These are phyloP conservation scores for Coniochaeta prunicola DNA, from an alignment of 2,329 filamentous ascomycete genomes.

Conservation along the genomic window DNA sequence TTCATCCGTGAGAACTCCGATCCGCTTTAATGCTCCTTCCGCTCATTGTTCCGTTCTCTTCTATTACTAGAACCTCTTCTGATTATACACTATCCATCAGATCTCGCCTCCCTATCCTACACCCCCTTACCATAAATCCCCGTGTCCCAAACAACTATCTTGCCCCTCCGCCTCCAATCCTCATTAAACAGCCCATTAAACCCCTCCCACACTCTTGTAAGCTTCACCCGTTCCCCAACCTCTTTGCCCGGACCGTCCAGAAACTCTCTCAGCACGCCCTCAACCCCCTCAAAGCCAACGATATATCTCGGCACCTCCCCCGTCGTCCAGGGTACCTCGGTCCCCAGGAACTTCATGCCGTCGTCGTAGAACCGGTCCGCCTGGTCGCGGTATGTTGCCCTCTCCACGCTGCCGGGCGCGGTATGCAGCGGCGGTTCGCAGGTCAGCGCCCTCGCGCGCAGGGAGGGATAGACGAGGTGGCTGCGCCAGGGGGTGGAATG, in stretches of 20 bases:
- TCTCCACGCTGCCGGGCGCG: slow-evolving; percentile 48
- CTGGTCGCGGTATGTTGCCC: slow-evolving; percentile 73
- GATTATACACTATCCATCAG: not conserved
- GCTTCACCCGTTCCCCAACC: slow-evolving; percentile 22
- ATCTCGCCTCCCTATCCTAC: not conserved
- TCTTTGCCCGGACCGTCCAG: slow-evolving; percentile 29
- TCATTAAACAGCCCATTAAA: slow-evolving; percentile 59
- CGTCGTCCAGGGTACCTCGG: slow-evolving; percentile 38
- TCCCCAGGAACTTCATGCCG: slow-evolving; percentile 43
- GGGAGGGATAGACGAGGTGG: slow-evolving; percentile 67
- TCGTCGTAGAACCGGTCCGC: slow-evolving; percentile 85
- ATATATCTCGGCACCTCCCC: slow-evolving; percentile 47
- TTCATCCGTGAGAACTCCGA: no score
- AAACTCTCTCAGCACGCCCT: slow-evolving; percentile 36
- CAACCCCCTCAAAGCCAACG: slow-evolving; percentile 54
- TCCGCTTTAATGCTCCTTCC: no score
- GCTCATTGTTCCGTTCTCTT: not conserved
- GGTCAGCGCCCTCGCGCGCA: slow-evolving; percentile 76
- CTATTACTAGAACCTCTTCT: no score
- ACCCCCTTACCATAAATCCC: slow-evolving; percentile 21
- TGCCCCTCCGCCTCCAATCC: slow-evolving; percentile 48
- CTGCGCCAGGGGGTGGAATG: slow-evolving; percentile 95
- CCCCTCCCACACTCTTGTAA: slow-evolving; percentile 44
- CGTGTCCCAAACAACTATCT: slow-evolving; percentile 54
- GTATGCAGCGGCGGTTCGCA: slow-evolving; percentile 82